Evolutionary conservation across 2,329 filamentous ascomycete genomes (phyloP).

Genomic region (Raffaelea albimanens): DNA sequence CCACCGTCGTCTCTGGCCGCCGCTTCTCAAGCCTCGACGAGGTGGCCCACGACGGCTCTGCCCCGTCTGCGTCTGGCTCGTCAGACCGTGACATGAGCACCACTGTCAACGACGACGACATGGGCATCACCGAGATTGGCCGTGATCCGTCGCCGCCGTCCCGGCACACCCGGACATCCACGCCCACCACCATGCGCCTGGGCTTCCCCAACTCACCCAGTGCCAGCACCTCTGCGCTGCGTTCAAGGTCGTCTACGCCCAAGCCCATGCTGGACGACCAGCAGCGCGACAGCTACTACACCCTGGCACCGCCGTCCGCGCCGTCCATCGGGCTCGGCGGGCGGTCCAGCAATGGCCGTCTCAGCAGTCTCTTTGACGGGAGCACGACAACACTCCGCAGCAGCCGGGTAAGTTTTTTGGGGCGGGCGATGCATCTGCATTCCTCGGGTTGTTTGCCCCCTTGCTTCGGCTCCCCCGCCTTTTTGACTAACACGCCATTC

Average conservation of each 20-base stretch:
- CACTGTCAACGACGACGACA: conserved; percentile 3
- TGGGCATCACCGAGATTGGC: conserved; percentile 1
- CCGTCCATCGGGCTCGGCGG: conserved; percentile 9
- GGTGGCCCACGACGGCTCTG: too few species aligned
- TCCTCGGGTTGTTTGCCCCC: not conserved
- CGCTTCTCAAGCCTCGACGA: too few species aligned
- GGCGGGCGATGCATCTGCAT: not conserved
- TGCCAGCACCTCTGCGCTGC: not conserved
- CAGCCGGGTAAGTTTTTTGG: conserved; percentile 3
- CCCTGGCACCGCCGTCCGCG: conserved; percentile 7
- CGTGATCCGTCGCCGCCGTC: not conserved
- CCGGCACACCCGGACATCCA: conserved; percentile 6
- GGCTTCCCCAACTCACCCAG: conserved; percentile 2
- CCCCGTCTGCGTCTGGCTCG: too few species aligned
- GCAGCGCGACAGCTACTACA: conserved; percentile 9
- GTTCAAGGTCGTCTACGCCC: conserved; percentile 6
- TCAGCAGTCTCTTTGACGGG: conserved; percentile 11
- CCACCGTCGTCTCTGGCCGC: too few species aligned
- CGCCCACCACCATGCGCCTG: conserved; percentile 1
- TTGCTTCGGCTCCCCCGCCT: not conserved
- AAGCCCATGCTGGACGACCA: conserved; percentile 4
- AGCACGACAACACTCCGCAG: conserved; percentile 10
- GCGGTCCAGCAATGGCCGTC: conserved; percentile 2
- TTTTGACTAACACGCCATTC: not conserved
- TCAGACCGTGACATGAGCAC: too few species aligned